Evolutionary conservation across 768 basidiomycete genomes (phyloP).

Genomic region (Lactarius trivialis): DNA sequence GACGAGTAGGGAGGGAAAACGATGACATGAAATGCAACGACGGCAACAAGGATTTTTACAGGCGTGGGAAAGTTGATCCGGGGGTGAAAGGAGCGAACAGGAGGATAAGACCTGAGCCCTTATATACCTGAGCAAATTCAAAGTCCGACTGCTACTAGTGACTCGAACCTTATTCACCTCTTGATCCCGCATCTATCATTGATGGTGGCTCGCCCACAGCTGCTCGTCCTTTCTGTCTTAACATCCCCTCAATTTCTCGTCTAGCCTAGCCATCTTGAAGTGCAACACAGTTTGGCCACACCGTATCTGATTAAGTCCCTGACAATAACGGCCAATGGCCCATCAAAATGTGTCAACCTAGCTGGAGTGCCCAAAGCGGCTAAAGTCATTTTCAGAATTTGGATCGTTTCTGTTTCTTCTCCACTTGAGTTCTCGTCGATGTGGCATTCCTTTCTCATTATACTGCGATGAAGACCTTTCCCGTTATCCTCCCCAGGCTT

Average conservation of each 20-base stretch:
- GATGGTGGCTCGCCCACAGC: neutral
- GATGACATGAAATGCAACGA: conserved; percentile 33
- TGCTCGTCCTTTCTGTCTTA: neutral
- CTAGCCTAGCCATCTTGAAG: neutral
- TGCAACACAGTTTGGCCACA: neutral
- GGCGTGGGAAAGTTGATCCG: conserved; percentile 23
- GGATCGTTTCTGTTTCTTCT: no score
- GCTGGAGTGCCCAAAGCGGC: conserved; percentile 1
- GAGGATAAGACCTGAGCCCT: neutral
- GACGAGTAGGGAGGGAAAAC: conserved; percentile 70
- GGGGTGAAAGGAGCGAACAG: conserved; percentile 8
- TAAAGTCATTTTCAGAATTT: neutral
- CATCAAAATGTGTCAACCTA: neutral
- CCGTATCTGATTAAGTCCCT: no score
- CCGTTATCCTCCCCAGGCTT: neutral
- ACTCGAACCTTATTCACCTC: conserved; percentile 22
- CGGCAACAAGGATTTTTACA: conserved; percentile 15
- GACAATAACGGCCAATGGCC: no score
- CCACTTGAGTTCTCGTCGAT: neutral
- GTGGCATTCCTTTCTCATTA: neutral
- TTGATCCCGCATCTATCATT: conserved; percentile 21
- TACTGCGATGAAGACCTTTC: neutral
- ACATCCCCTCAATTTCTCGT: neutral
- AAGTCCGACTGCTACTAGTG: conserved; percentile 17
- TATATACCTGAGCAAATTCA: conserved; percentile 20